Conservation (phyloP, 176 grass and related monocot species). For the Avena eriantha region DNA sequence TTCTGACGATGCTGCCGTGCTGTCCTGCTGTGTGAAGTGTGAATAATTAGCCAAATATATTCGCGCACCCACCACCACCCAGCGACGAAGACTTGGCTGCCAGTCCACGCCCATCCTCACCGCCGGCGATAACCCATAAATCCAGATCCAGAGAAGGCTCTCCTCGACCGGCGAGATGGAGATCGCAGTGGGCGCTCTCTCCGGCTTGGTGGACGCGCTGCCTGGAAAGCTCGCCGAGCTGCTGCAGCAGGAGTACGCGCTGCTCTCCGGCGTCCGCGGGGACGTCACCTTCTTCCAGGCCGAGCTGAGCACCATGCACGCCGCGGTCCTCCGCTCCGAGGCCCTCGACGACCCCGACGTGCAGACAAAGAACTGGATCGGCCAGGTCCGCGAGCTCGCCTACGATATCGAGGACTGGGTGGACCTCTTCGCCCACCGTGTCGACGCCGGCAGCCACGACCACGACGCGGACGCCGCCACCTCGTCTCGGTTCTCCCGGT, state of each 20-base stretch:
- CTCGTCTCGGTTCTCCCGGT: neutral
- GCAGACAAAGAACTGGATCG: constrained; percentile 34
- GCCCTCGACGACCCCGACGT: constrained; percentile 30
- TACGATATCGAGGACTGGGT: constrained; percentile 50
- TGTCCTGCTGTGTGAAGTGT: neutral
- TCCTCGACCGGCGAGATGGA: constrained; percentile 27
- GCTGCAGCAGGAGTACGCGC: constrained; percentile 44
- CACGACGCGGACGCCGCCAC: neutral
- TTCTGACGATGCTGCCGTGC: neutral
- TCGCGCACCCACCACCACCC: neutral
- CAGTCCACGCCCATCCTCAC: constrained; percentile 43
- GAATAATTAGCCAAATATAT: constrained; percentile 16
- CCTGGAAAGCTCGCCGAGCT: constrained; percentile 49
- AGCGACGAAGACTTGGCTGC: constrained; percentile 19
- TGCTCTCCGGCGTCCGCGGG: constrained; percentile 46
- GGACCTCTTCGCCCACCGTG: constrained; percentile 43
- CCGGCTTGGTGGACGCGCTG: constrained; percentile 46
- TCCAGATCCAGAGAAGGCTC: constrained; percentile 2
- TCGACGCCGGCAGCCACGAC: constrained; percentile 27
- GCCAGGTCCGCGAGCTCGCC: constrained; percentile 42
- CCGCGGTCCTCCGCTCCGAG: constrained; percentile 36
- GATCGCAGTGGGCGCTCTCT: constrained; percentile 46
- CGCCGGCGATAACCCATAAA: neutral
- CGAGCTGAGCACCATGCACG: constrained; percentile 43
- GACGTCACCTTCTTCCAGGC: constrained; percentile 42